phyloP scores from a whole-genome alignment of 768 basidiomycete species.

The Austroboletus eburneus region DNA sequence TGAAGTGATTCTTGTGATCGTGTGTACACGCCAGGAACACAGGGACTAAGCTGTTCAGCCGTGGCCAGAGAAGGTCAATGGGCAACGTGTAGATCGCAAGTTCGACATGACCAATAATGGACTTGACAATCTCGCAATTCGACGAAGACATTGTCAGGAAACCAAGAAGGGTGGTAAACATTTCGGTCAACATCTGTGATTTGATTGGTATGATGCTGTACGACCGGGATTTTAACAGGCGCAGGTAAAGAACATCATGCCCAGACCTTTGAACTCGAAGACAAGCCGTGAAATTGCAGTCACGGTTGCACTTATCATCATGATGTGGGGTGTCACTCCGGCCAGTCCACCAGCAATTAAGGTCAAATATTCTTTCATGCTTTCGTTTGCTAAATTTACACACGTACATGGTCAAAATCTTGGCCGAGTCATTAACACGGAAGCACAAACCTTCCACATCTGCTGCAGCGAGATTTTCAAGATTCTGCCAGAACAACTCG shows the following conservation, averaged over 20 bases:
- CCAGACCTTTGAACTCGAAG: conserved; percentile 92
- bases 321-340: conserved; percentile 90
- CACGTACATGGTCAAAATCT: conserved; percentile 5
- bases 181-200: conserved; percentile 70
- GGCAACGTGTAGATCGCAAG: conserved; percentile 86
- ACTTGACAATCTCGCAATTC: conserved; percentile 98
- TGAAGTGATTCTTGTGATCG: conserved; percentile 99
- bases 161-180: conserved; percentile 80
- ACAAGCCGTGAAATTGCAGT: conserved; percentile 90
- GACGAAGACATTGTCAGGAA: conserved; percentile 91
- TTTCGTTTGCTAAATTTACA: conserved; percentile 53
- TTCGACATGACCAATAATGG: conserved; percentile 91
- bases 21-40: conserved; percentile 89
- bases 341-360: conserved; percentile 96
- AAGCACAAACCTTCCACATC: conserved; percentile 31
- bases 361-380: conserved; percentile 87
- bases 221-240: conserved; percentile 1
- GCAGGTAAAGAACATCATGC: neutral
- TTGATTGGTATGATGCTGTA: conserved; percentile 68
- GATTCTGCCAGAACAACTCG: conserved; percentile 62
- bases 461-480: conserved; percentile 38
- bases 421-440: neutral
- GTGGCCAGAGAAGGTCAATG: conserved; percentile 63
- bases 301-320: conserved; percentile 97
- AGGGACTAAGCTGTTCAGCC: conserved; percentile 75